Evolutionary conservation across 768 basidiomycete genomes (phyloP), one percentile per base, ranked within the genome.

Genomic region (Amanita subjunquillea): DNA sequence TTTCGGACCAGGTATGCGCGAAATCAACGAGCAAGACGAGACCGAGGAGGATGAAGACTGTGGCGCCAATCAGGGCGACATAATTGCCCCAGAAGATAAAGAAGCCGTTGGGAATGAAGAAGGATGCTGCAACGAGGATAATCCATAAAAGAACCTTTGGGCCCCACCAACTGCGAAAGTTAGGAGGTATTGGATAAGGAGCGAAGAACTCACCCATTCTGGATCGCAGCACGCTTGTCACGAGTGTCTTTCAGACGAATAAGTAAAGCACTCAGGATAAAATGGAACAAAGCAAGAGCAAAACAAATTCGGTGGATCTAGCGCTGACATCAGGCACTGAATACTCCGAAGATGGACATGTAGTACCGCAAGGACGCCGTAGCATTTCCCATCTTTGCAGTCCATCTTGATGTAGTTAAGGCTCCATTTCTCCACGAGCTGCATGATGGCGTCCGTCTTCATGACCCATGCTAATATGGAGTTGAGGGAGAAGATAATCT

Each of bases 1-100:
- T 94, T 69, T 99, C 96, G 13, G 92, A 91, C 94, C 94, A 98
- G 4, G 91, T 87, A 65, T 99, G 96, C 2, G 96, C 96, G 62
- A 98, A 98, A 72, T 99, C 96, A 67, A 99, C 87, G 53, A 99
- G 83, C 41, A 99, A 85, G 53, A 99, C 91, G 27, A 99, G 84
- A 44, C 96, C 96, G 57, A 99, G 85, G 32, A 98, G 83, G 64
- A 99, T 97, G 73, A 99, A 99, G 55, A 93, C 65, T 5, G 87
- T 91, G 0, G 95, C 91, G 36, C 96, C 96, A 51, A 97, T 82
- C 40, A 96, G 78, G 22, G 94, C 79, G 55, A 91, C 69, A 62
- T 96, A 95, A 59, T 94, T 92, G 32, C 93, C 94, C 87, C 92
- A 98, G 66, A 96, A 90, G 71, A 98, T 93, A 73, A 98, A 98